Evolutionary conservation across 805 yeast genomes (phyloP), one percentile per base, ranked within the genome.

Genomic region (Kluyveromyces aestuarii): DNA sequence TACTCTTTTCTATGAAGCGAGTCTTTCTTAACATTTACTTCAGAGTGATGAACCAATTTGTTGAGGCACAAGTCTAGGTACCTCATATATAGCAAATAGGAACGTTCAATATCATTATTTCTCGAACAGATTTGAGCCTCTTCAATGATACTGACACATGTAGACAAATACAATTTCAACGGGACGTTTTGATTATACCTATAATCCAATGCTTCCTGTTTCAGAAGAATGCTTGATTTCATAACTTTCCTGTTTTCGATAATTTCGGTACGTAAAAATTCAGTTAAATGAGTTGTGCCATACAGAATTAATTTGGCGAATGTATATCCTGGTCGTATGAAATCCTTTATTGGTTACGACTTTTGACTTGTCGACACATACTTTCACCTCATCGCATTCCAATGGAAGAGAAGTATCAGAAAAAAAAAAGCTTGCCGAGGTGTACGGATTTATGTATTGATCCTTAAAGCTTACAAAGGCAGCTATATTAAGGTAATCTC

Each of bases 11-110:
- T 54, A 41, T 57, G 51, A 5, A 61, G 44, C n/a, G 40, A 46
- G 11, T 33, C 37, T 37, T 46, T 46, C 14, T 47, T 27, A 14
- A 44, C 38, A 25, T 21, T 25, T 14, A 50, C 41, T 27, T 63
- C 59, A 2, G 66, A 61, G 48, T 65, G 69, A 10, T 44, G 51
- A 6, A 66, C 52, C 39, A 65, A 48, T 48, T 58, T 65, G 45
- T 61, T 58, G 37, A 60, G 58, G 48, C 62, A 57, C n/a, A 64
- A 50, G 42, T 83, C 86, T 19, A 82, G 73, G 54, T 78, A 81
- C 48, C 89, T 64, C 41, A 76, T 65, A 56, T 80, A 81, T 48
- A 80, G 64, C 30, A 79, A 62, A 56, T 75, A 83, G 0, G 87
- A 78, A 50, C 75, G 76, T 40, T 71, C 73, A 40, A 66, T 58